Evolutionary conservation across 768 basidiomycete genomes (phyloP), one percentile per base, ranked within the genome.

Genomic region (Leccinum boreale): DNA sequence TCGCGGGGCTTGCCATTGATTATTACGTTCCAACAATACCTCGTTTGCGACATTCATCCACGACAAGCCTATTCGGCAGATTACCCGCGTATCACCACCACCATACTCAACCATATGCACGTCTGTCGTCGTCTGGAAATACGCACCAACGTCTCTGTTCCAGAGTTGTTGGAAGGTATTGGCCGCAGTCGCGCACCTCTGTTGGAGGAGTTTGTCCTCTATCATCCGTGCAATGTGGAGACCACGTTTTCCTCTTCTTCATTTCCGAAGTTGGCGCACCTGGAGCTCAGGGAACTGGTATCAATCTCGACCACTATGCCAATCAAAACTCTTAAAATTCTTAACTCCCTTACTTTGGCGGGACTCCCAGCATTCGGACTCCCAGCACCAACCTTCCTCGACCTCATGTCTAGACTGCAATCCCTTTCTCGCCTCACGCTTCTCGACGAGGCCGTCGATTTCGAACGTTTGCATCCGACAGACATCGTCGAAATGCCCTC

Each of bases 91-190:
- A 60, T 70, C 47, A 57, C 53, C 8, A 29, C 58, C 44, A 71
- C 61, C 35, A 71, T 70, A 58, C 69, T 70, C 50, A 36, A 57
- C 3, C 71, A 71, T 36, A 55, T 70, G 21, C 67, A 71, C 42
- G 31, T 62, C 5, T 70, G 69, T 52, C 62, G 62, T 49, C 62
- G 52, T 23, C 58, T 70, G 54, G 71, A 71, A 54, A 62, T 70
- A 55, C 62, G 49, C 19, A 70, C 64, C 51, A 65, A 69, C 39
- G 52, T 62, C 21, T 24, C 55, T n/a, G n/a, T 70, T 36, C 69
- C 64, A 12, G 69, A 62, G 52, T 35, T 73, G 7, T 28, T 73
- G 52, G 58, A 67, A 11, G 61, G 59, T 50, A 59, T 73, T 19
- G 54, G 59, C 57, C 58, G 48, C 28, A 65, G 50, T 50, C 54